These are phyloP conservation scores for Venustampulla echinocandica DNA, from an alignment of 495 filamentous ascomycete species.

Conservation along the genomic window DNA sequence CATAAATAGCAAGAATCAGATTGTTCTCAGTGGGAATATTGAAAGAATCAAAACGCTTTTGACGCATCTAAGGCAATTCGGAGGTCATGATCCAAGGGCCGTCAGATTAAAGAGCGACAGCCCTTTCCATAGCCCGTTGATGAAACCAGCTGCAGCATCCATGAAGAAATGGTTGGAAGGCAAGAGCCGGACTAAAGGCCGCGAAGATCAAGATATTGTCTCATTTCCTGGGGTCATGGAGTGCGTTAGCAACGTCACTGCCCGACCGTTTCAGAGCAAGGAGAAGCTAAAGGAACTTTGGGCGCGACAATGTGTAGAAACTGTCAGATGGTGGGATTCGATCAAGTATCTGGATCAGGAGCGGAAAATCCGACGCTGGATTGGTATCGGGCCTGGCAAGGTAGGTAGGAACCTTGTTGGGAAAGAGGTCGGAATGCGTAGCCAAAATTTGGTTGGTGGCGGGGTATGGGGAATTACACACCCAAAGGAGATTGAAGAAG, in stretches of 20 bases:
- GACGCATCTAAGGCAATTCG: conserved; percentile 82
- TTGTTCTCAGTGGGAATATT: conserved; percentile 85
- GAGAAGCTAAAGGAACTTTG: conserved; percentile 68
- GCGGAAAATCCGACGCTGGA: conserved; percentile 73
- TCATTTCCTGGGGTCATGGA: conserved; percentile 63
- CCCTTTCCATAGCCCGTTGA: conserved; percentile 88
- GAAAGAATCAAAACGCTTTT: conserved; percentile 77
- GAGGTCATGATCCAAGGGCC: conserved; percentile 84
- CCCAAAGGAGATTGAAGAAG: conserved; percentile 71
- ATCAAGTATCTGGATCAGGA: conserved; percentile 86
- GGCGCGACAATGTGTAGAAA: conserved; percentile 73
- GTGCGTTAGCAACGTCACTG: conserved; percentile 81
- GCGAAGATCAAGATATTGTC: conserved; percentile 46
- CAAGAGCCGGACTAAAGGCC: conserved; percentile 37
- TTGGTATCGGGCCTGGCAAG: conserved; percentile 91
- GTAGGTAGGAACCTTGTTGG: conserved; percentile 91
- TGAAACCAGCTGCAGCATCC: conserved; percentile 71
- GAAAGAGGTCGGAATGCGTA: conserved; percentile 84
- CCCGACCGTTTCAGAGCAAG: conserved; percentile 62
- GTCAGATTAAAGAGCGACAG: conserved; percentile 81
- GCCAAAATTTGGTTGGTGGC: conserved; percentile 67
- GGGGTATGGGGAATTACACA: conserved; percentile 90
- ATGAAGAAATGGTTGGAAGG: conserved; percentile 56
- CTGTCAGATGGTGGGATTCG: conserved; percentile 88
- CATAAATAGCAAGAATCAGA: conserved; percentile 91